A percentile compares a stretch with the other conserved stretches of the same genome.
Evolutionary conservation across 208 protist genomes (phyloP).

Genomic region (Trypanosoma rangeli): DNA sequence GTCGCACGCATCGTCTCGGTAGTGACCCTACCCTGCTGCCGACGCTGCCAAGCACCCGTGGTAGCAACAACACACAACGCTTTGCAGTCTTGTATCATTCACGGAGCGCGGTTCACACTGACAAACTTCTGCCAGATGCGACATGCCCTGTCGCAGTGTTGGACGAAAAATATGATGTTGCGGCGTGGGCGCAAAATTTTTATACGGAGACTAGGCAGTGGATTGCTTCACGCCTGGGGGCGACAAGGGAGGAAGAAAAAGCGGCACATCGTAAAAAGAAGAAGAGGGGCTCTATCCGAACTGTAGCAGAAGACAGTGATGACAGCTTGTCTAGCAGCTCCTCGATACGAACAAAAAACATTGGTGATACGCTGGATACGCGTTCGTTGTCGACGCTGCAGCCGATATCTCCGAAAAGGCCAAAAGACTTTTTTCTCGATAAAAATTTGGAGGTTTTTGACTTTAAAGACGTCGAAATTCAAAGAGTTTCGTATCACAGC

Average conservation of each 20-base stretch:
- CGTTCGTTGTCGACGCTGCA: neutral
- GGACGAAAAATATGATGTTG: constrained; percentile 43
- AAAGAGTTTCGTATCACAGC: constrained; percentile 1
- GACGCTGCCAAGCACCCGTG: constrained; percentile 35
- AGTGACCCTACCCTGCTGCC: constrained; percentile 41
- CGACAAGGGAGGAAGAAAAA: constrained; percentile 44
- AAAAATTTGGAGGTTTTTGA: constrained; percentile 58
- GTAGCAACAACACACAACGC: constrained; percentile 23
- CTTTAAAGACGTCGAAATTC: constrained; percentile 2
- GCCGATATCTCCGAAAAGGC: constrained; percentile 16
- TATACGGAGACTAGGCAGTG: constrained; percentile 66
- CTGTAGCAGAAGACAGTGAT: constrained; percentile 1
- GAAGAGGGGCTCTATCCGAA: neutral
- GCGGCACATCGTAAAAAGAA: constrained; percentile 1
- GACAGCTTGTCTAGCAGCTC: neutral
- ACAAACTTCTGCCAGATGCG: constrained; percentile 59
- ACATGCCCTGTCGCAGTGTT: constrained; percentile 70
- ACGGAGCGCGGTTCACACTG: constrained; percentile 46
- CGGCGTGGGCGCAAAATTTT: constrained; percentile 61
- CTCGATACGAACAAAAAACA: neutral
- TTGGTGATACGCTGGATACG: constrained; percentile 1
- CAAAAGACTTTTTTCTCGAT: constrained; percentile 73
- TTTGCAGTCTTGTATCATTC: constrained; percentile 76
- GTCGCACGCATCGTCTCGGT: constrained; percentile 13
- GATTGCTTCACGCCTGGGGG: constrained; percentile 55